Conservation (phyloP, 2,329 filamentous ascomycete genomes). For the Neophaeococcomyces mojaviensis region DNA sequence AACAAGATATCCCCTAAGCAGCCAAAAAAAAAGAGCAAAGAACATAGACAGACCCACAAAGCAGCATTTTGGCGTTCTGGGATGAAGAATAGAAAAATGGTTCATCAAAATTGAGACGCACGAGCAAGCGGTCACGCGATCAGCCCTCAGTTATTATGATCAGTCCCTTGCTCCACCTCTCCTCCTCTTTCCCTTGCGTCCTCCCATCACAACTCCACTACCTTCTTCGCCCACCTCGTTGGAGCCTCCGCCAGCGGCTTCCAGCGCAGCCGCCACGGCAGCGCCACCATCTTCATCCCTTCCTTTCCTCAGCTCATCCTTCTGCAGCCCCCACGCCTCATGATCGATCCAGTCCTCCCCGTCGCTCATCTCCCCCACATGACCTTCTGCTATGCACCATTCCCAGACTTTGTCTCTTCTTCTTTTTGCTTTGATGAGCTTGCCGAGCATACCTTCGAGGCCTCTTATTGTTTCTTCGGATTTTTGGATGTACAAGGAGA, state of each 20-base stretch:
- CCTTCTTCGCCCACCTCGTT: not conserved
- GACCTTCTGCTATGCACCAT: constrained; percentile 56
- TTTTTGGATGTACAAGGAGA: constrained; percentile 58
- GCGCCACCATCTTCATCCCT: constrained; percentile 50
- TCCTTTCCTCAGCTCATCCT: constrained; percentile 52
- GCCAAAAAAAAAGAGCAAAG: not conserved
- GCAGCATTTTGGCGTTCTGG: no score
- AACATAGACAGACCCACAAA: no score
- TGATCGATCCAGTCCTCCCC: constrained; percentile 62
- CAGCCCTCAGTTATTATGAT: not conserved
- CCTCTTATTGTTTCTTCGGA: constrained; percentile 57
- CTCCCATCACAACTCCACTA: not conserved
- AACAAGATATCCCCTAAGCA: no score
- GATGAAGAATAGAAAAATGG: no score
- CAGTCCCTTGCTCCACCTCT: constrained; percentile 4
- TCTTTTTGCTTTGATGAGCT: constrained; percentile 51
- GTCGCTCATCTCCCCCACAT: constrained; percentile 59
- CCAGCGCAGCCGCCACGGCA: constrained; percentile 28
- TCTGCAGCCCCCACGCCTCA: constrained; percentile 51
- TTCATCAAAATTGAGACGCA: no score
- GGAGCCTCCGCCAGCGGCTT: not conserved
- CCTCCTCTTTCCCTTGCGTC: constrained; percentile 7
- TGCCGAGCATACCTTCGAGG: constrained; percentile 47
- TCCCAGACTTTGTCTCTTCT: constrained; percentile 53
- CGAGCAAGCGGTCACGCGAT: no score